A percentile compares a stretch with the other conserved stretches of the same genome.
Evolutionary conservation across 164 flowering plant genomes (phyloP).

Genomic region (Nymphaea thermarum): DNA sequence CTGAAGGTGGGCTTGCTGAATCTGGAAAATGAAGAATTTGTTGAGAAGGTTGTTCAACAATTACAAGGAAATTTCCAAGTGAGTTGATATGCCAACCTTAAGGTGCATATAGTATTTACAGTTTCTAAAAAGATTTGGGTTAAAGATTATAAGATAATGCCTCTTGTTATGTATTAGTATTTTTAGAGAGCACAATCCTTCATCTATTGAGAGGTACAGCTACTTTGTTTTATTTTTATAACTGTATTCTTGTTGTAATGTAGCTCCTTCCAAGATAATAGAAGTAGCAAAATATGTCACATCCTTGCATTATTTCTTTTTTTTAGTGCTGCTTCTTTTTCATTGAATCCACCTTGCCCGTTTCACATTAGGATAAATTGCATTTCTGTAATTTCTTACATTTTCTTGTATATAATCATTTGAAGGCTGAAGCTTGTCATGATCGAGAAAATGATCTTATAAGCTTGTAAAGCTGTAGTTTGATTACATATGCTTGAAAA

Average conservation of each 20-base stretch:
- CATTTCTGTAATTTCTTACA: too few relatives aligned
- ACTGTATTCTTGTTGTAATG: not conserved
- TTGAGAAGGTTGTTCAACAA: slow-evolving; percentile 42
- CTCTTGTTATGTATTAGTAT: not conserved
- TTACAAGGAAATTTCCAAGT: slow-evolving; percentile 74
- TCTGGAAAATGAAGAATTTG: slow-evolving; percentile 81
- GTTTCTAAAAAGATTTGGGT: not conserved
- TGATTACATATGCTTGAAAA: too few relatives aligned
- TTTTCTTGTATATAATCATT: too few relatives aligned
- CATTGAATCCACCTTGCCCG: too few relatives aligned
- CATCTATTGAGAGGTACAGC: not conserved
- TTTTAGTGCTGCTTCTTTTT: too few relatives aligned
- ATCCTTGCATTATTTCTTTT: too few relatives aligned
- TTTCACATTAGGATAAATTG: too few relatives aligned
- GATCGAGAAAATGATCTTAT: too few relatives aligned
- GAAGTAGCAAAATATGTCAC: too few relatives aligned
- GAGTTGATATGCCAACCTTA: slow-evolving; percentile 1
- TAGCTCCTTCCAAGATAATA: not conserved
- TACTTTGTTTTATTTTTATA: not conserved
- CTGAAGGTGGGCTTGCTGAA: slow-evolving; percentile 78
- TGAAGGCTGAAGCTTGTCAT: too few relatives aligned
- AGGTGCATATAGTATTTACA: not conserved
- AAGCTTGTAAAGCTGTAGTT: too few relatives aligned
- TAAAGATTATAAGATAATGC: not conserved
- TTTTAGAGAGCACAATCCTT: not conserved